Percentiles rank a stretch among this genome's conserved stretches.
phyloP scores from a whole-genome alignment of 179 eudicot species.

The Spergularia azorica region DNA sequence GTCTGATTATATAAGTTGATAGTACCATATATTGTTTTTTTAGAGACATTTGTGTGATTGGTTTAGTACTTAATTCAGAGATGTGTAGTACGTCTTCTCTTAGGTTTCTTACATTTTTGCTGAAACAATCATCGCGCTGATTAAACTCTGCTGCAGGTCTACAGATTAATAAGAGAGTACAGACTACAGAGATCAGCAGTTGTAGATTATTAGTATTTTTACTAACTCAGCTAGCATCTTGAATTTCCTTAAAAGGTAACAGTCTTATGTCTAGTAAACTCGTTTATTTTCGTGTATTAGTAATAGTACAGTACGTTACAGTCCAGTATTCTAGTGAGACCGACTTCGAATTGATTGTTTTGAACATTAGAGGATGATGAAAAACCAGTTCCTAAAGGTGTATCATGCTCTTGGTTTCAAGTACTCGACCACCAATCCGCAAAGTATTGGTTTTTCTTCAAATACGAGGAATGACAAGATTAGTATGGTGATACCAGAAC shows the following conservation, averaged over 20 bases:
- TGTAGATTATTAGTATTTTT: slow-evolving; percentile 11
- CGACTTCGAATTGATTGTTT: not conserved
- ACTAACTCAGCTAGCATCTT: slow-evolving; percentile 4
- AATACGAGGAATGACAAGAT: slow-evolving; percentile 30
- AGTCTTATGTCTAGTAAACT: not conserved
- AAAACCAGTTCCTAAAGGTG: slow-evolving; percentile 28
- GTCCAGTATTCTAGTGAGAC: not conserved
- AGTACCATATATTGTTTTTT: slow-evolving; percentile 10
- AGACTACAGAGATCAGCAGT: slow-evolving; percentile 11
- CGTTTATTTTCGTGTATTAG: not conserved
- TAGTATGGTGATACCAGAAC: slow-evolving; percentile 39
- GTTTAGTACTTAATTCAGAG: not conserved
- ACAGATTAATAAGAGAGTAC: slow-evolving; percentile 13
- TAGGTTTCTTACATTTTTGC: slow-evolving; percentile 10
- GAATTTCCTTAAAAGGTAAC: slow-evolving; percentile 25
- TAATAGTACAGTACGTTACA: not conserved
- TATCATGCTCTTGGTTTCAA: slow-evolving; percentile 38
- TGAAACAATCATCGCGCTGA: slow-evolving; percentile 10
- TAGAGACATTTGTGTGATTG: not conserved
- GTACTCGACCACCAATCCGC: slow-evolving; percentile 28
- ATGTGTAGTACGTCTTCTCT: slow-evolving; percentile 8
- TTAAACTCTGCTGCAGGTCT: slow-evolving; percentile 24
- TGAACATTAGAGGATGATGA: slow-evolving; percentile 32
- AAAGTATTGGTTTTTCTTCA: slow-evolving; percentile 18
- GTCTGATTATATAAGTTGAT: not conserved